Percentiles rank a stretch among this genome's conserved stretches.
phyloP scores from a whole-genome alignment of 306 rosid species.

The Gillenia trifoliata region DNA sequence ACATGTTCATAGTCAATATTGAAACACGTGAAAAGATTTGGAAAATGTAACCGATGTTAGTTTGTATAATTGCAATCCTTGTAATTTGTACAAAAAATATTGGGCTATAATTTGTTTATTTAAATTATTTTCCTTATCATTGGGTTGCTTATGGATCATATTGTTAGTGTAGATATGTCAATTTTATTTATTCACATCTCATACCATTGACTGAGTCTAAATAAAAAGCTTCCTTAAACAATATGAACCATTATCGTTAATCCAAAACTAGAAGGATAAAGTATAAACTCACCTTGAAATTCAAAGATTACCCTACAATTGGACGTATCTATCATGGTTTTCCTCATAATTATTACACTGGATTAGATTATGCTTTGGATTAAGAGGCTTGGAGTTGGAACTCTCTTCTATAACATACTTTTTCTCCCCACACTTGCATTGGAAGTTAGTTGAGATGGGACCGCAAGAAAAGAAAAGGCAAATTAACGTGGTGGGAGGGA shows the following conservation, averaged over 20 bases:
- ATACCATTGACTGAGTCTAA: background rate
- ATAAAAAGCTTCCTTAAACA: no score
- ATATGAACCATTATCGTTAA: no score
- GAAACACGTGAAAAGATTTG: background rate
- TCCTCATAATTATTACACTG: constrained; percentile 1
- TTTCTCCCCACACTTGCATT: constrained; percentile 4
- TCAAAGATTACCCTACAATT: constrained; percentile 5
- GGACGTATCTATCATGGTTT: background rate
- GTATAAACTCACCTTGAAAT: background rate
- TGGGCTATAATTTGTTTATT: background rate
- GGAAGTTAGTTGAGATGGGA: constrained; percentile 24
- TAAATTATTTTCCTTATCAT: background rate
- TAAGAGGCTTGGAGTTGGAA: background rate
- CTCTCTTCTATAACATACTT: background rate
- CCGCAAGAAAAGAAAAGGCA: constrained; percentile 11
- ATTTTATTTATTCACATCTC: no score
- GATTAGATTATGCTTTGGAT: constrained; percentile 17
- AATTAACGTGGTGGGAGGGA: background rate
- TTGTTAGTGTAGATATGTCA: background rate
- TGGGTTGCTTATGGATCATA: background rate
- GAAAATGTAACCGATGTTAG: no score
- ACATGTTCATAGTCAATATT: no score
- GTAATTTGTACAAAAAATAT: background rate
- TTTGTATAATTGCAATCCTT: background rate
- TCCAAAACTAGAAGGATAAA: background rate